Percentiles rank a stretch among this genome's conserved stretches.
Conservation (phyloP, 306 rosid species). For the Cajanus cajan region DNA sequence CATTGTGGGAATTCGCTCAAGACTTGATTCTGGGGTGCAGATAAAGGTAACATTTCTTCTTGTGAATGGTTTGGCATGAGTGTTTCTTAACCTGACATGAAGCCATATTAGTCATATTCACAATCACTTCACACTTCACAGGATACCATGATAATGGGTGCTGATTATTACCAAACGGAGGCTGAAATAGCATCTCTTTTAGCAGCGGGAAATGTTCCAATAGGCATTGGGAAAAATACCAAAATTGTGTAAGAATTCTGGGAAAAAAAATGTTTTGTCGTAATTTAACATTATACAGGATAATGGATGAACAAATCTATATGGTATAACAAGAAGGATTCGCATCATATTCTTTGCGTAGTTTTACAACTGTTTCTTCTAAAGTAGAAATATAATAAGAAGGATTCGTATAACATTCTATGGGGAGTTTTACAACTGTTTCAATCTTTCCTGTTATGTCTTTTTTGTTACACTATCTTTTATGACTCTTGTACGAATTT, state of each 20-base stretch:
- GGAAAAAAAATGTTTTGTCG: background rate
- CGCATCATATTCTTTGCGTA: background rate
- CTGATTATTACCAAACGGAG: constrained; percentile 48
- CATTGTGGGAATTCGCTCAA: constrained; percentile 53
- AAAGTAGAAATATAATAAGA: background rate
- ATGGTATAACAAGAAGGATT: background rate
- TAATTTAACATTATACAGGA: constrained; percentile 10
- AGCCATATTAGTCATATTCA: constrained; percentile 8
- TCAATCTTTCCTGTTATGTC: constrained; percentile 1
- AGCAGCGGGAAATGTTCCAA: constrained; percentile 41
- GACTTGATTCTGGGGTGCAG: constrained; percentile 45
- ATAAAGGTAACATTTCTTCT: constrained; percentile 34
- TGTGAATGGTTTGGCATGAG: background rate
- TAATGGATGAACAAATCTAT: background rate
- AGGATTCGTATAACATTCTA: background rate
- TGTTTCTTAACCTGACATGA: constrained; percentile 19
- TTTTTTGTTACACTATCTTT: background rate
- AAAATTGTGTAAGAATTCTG: constrained; percentile 48
- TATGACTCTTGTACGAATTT: constrained; percentile 1
- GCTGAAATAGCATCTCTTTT: constrained; percentile 44
- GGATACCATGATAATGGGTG: constrained; percentile 59
- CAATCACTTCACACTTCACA: constrained; percentile 19
- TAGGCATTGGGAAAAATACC: constrained; percentile 51
- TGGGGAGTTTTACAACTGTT: background rate
- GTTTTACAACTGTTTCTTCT: background rate